phyloP scores from a whole-genome alignment of 2,329 filamentous ascomycete species.

The Phyllosticta paracitricarpa region DNA sequence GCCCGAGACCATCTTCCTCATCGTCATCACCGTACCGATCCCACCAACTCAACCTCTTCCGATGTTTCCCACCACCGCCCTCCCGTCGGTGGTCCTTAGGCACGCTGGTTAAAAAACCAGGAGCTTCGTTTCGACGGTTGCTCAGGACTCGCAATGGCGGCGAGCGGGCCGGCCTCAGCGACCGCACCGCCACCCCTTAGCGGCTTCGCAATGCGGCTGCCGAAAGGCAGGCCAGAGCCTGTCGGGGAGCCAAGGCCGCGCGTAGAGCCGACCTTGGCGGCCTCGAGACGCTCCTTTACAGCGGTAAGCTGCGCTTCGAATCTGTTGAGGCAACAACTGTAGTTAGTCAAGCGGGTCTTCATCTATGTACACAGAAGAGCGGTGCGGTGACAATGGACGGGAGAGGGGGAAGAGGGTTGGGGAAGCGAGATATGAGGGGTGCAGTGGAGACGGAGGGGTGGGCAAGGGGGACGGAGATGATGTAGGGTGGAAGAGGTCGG shows the following conservation, averaged over 20 bases:
- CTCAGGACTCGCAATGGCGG: slow-evolving; percentile 24
- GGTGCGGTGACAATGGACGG: slow-evolving; percentile 1
- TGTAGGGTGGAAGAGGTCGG: background rate
- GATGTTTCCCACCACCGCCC: slow-evolving; percentile 6
- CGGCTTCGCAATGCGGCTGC: slow-evolving; percentile 54
- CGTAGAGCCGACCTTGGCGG: slow-evolving; percentile 84
- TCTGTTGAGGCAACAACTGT: slow-evolving; percentile 39
- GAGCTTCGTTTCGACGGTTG: slow-evolving; percentile 56
- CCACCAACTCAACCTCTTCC: slow-evolving; percentile 7
- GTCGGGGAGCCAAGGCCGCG: slow-evolving; percentile 65
- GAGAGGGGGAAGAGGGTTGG: slow-evolving; percentile 7
- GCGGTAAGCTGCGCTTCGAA: slow-evolving; percentile 95
- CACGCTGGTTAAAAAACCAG: slow-evolving; percentile 61
- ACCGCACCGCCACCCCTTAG: slow-evolving; percentile 45
- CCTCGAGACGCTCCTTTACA: slow-evolving; percentile 95
- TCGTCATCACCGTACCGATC: slow-evolving; percentile 3
- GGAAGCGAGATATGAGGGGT: background rate
- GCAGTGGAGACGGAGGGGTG: background rate
- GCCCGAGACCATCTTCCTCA: background rate
- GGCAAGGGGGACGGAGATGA: slow-evolving; percentile 6
- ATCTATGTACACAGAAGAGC: slow-evolving; percentile 5
- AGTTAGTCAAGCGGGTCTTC: slow-evolving; percentile 10
- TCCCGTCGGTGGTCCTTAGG: slow-evolving; percentile 12
- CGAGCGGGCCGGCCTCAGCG: slow-evolving; percentile 31
- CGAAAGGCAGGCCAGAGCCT: slow-evolving; percentile 59